Evolutionary conservation across 2,329 filamentous ascomycete genomes (phyloP).

Genomic region (Claviceps purpurea): DNA sequence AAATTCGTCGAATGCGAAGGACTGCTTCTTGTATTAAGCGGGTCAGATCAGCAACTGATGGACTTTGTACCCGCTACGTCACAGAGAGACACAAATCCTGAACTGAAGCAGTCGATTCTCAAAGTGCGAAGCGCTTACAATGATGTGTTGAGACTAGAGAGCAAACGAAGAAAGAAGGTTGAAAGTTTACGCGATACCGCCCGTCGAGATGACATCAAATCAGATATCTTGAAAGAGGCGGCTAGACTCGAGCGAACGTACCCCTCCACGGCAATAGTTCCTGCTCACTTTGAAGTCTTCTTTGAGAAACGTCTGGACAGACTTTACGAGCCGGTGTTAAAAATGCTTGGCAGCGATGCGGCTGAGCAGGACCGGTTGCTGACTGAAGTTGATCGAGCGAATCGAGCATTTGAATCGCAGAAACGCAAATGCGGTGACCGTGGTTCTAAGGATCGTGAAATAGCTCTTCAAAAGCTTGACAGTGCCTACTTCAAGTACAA

Average conservation of each 20-base stretch:
- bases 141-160: constrained; percentile 74
- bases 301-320: constrained; percentile 68
- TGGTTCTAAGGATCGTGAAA: constrained; percentile 61
- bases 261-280: constrained; percentile 70
- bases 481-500: constrained; percentile 93
- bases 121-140: constrained; percentile 69
- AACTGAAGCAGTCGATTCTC: constrained; percentile 66
- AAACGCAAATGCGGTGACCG: constrained; percentile 51
- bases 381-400: constrained; percentile 57
- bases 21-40: constrained; percentile 61
- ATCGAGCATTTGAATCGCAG: constrained; percentile 62
- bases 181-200: constrained; percentile 68
- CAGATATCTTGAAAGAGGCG: constrained; percentile 70
- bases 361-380: constrained; percentile 64
- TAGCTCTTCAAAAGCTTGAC: constrained; percentile 75
- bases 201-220: constrained; percentile 77
- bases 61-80: constrained; percentile 82
- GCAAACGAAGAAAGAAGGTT: constrained; percentile 62
- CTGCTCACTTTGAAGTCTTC: constrained; percentile 82
- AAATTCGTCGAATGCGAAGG: constrained; percentile 68
- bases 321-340: constrained; percentile 67
- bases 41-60: constrained; percentile 68
- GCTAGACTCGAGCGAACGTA: constrained; percentile 75
- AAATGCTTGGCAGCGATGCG: constrained; percentile 55
- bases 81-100: constrained; percentile 63